Evolutionary conservation across 495 filamentous ascomycete species (phyloP).

Genomic region (Collariella sp.): DNA sequence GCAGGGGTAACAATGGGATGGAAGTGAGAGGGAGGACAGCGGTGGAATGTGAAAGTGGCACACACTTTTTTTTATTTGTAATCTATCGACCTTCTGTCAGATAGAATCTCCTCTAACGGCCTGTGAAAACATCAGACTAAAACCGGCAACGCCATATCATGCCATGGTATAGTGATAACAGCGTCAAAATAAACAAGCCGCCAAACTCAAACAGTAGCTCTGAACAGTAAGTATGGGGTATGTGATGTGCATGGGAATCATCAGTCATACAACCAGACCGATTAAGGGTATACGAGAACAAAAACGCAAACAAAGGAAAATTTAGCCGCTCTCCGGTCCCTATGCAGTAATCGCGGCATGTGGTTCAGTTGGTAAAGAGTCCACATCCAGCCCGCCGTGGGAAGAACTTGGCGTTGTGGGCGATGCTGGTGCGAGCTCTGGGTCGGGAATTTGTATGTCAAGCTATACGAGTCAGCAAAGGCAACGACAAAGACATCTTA

Average conservation of each 20-base stretch:
- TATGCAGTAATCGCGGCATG: conserved; percentile 10
- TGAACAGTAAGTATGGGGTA: neutral
- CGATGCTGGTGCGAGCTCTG: conserved; percentile 27
- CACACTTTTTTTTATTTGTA: no score
- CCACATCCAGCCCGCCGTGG: conserved; percentile 5
- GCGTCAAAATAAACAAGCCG: neutral
- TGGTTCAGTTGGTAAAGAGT: conserved; percentile 9
- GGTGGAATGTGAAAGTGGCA: no score
- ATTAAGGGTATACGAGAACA: neutral
- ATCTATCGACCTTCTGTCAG: no score
- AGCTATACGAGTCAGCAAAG: conserved; percentile 21
- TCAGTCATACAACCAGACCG: neutral
- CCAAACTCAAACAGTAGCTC: neutral
- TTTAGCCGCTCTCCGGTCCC: neutral
- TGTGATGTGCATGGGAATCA: neutral
- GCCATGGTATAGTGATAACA: neutral
- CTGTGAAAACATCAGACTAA: neutral
- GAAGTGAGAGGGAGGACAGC: no score
- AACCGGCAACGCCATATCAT: neutral
- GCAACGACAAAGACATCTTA: neutral
- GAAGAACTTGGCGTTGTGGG: conserved; percentile 24
- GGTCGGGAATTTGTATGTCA: conserved; percentile 32
- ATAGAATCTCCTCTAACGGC: no score
- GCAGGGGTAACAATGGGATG: no score
- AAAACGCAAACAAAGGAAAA: neutral